phyloP scores from a whole-genome alignment of 768 basidiomycete species.

The Termitomyces sp. region DNA sequence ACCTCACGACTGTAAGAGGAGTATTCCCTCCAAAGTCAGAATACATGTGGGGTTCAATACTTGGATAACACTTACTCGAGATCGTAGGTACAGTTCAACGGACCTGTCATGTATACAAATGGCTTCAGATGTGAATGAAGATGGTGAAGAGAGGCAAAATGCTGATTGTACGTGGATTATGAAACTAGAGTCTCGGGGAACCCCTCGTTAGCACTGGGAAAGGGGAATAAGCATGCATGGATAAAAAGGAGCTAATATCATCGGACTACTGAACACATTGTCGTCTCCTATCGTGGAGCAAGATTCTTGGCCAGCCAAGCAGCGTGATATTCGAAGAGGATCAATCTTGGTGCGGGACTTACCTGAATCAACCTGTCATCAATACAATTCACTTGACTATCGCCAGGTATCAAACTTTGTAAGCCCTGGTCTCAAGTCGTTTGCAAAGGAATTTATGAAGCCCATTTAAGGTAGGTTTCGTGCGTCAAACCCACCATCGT shows the following conservation, averaged over 20 bases:
- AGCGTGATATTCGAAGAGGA: background rate
- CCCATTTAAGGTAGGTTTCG: too few species aligned
- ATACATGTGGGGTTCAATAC: too few species aligned
- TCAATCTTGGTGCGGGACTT: background rate
- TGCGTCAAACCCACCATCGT: too few species aligned
- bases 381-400: background rate
- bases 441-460: too few species aligned
- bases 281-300: slow-evolving; percentile 5
- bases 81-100: background rate
- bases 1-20: background rate
- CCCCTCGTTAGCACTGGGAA: background rate
- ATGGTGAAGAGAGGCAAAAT: background rate
- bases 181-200: slow-evolving; percentile 2
- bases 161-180: background rate
- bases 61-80: background rate
- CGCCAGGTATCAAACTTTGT: background rate
- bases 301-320: background rate
- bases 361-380: background rate
- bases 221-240: slow-evolving; percentile 5
- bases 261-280: background rate
- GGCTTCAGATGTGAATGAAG: background rate
- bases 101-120: background rate
- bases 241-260: background rate
- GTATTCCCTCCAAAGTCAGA: background rate
- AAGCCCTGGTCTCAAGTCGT: background rate